Evolutionary conservation across 345 rosid genomes (phyloP), one percentile per base, ranked within the genome.

Genomic region (Cardiospermum halicacabum): DNA sequence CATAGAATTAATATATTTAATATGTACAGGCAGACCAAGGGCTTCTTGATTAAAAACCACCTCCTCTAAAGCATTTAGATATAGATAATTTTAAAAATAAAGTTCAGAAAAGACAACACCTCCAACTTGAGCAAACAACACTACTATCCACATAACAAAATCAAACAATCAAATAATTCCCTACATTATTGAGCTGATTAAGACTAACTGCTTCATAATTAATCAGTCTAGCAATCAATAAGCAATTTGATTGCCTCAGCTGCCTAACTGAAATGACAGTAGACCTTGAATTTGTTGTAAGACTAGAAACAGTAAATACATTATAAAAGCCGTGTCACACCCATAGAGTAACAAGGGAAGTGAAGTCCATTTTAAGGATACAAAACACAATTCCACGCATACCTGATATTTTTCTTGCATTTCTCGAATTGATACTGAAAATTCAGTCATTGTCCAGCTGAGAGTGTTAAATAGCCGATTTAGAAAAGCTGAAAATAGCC

Each of bases 401-500:
- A 85, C 99, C 89, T 88, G 96, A 76, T 79, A 91, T 71, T 87
- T 87, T 74, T 91, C 99, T 84, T 88, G 97, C 96, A 94, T 91
- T 72, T 88, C 96, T 56, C 96, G 84, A 36, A 94, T 80, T 42
- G 95, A 91, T 77, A 91, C 95, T 65, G 97, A 94, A 70, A 94
- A 91, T 75, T 89, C 99, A 5, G 95, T 94, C 88, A 94, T 87
- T 56, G 91, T 88, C 99, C 97, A 94, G 84, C 99, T 94, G 59
- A 94, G 82, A 2, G 95, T 94, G 81, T 94, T 94, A 69, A 94
- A 94, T 25, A 94, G 75, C 40, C 92, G 96, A 77, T 94, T 94
- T 31, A 94, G 87, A 77, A 91, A 94, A 70, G 88, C 82, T 40
- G 95, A 91, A 72, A 94, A 87, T 67, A 94, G 66, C 53, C 81